These are phyloP conservation scores for Phellinidium pouzarii DNA, from an alignment of 1,284 basidiomycete species.

Conservation along the genomic window DNA sequence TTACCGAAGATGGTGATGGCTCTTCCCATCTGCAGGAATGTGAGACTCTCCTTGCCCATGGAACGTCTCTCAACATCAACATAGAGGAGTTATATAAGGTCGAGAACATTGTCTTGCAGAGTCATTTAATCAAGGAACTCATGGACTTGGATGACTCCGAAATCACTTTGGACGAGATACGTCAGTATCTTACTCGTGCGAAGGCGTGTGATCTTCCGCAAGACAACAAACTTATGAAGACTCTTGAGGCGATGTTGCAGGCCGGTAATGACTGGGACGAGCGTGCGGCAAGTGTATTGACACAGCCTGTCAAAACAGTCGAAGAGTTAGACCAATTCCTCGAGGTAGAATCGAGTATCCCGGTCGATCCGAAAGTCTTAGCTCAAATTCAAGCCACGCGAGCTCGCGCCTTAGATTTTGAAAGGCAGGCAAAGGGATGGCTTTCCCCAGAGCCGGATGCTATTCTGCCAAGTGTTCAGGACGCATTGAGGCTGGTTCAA, in stretches of 20 bases:
- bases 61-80: slow-evolving; percentile 70
- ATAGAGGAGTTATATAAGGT: slow-evolving; percentile 70
- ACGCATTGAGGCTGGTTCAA: slow-evolving; percentile 58
- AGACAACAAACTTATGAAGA: slow-evolving; percentile 53
- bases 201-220: slow-evolving; percentile 55
- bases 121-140: slow-evolving; percentile 63
- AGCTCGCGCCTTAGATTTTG: slow-evolving; percentile 64
- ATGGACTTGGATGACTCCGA: slow-evolving; percentile 50
- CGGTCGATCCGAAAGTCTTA: slow-evolving; percentile 54
- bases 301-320: slow-evolving; percentile 61
- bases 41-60: slow-evolving; percentile 59
- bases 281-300: slow-evolving; percentile 53
- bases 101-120: slow-evolving; percentile 68
- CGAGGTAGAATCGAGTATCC: slow-evolving; percentile 50
- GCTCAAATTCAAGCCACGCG: slow-evolving; percentile 53
- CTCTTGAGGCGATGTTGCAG: slow-evolving; percentile 49
- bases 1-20: slow-evolving; percentile 36
- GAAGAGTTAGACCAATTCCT: slow-evolving; percentile 65
- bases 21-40: slow-evolving; percentile 60
- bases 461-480: slow-evolving; percentile 53
- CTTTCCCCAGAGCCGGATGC: slow-evolving; percentile 45
- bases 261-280: slow-evolving; percentile 69
- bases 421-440: slow-evolving; percentile 70
- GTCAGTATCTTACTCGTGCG: slow-evolving; percentile 58
- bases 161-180: slow-evolving; percentile 63